These are phyloP conservation scores for Pisolithus thermaeus DNA, from an alignment of 1,284 basidiomycete genomes.

Conservation along the genomic window DNA sequence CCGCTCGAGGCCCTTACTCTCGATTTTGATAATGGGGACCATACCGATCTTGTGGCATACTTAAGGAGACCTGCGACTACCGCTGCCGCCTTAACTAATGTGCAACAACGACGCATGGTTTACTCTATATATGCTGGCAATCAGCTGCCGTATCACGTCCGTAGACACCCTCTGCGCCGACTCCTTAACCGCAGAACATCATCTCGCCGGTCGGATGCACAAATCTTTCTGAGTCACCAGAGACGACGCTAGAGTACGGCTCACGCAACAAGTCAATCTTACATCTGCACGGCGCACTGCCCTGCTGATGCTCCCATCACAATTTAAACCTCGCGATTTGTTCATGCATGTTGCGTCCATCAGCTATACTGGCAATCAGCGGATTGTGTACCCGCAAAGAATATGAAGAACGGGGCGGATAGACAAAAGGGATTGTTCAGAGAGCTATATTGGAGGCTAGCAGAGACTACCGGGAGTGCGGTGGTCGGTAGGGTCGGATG, in stretches of 20 bases:
- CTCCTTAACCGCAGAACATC: constrained; percentile 88
- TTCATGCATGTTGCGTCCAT: constrained; percentile 86
- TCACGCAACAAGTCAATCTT: constrained; percentile 92
- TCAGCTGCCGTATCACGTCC: constrained; percentile 98
- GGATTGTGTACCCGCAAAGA: constrained; percentile 95
- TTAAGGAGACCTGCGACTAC: too few species aligned
- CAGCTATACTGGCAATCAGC: constrained; percentile 86
- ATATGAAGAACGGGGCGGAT: constrained; percentile 89
- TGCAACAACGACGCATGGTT: too few species aligned
- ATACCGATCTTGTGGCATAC: constrained; percentile 38
- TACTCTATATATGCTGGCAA: constrained; percentile 45
- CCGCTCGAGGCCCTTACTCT: constrained; percentile 42
- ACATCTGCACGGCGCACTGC: constrained; percentile 85
- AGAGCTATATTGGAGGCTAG: constrained; percentile 78
- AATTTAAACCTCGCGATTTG: constrained; percentile 76
- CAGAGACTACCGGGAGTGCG: constrained; percentile 69
- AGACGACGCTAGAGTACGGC: constrained; percentile 82
- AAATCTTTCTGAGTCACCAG: constrained; percentile 90
- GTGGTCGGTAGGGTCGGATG: constrained; percentile 48
- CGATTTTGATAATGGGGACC: constrained; percentile 48
- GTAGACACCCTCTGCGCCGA: constrained; percentile 87
- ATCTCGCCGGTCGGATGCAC: constrained; percentile 94
- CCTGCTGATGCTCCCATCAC: constrained; percentile 63
- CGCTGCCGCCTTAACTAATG: too few species aligned
- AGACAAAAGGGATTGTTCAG: constrained; percentile 81